Evolutionary conservation across 2,329 filamentous ascomycete species (phyloP), one percentile per base, ranked within the genome.

Genomic region (Fusarium abutilonis): DNA sequence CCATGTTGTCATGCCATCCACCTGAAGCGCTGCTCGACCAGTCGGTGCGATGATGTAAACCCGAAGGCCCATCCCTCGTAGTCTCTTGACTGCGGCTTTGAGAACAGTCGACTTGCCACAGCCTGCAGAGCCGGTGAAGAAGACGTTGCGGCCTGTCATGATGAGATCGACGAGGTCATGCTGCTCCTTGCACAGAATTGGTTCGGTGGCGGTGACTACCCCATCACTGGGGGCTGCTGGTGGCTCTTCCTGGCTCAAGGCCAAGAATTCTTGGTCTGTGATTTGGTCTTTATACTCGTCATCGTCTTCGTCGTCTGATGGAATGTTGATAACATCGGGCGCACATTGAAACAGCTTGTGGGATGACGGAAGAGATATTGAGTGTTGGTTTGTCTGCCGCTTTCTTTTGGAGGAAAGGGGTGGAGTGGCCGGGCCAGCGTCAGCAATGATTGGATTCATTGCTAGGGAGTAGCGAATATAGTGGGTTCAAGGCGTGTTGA

Each of bases 51-150:
- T 64, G 28, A 89, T 80, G 3, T 78, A 66, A 4, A 88, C 84
- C 0, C 17, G 66, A 34, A 72, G 42, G 0, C 26, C 43, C 9
- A 4, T 36, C 0, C 2, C 21, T 13, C 34, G 4, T 2, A 73
- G 54, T 26, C 17, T 57, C 19, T 42, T 21, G 1, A 71, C 63
- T 0, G 68, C 67, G 6, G 63, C 63, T 23, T 66, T 68, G 1
- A 73, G 31, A 1, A 69, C 69, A 2, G 69, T 72, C 0, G 71
- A 74, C 15, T 74, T 74, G 5, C 71, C 72, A 5, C 60, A 70
- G 1, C 86, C 86, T 13, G 86, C 87, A 0, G 84, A 85, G 9
- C 87, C 86, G 0, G 86, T 89, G 64, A 84, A 89, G 68, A 89
- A 89, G 9, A 89, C 83, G 50, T 89, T 89, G 2, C 68, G 60